These are phyloP conservation scores for Larix kaempferi DNA, from an alignment of 75 land plant genomes.

Conservation along the genomic window DNA sequence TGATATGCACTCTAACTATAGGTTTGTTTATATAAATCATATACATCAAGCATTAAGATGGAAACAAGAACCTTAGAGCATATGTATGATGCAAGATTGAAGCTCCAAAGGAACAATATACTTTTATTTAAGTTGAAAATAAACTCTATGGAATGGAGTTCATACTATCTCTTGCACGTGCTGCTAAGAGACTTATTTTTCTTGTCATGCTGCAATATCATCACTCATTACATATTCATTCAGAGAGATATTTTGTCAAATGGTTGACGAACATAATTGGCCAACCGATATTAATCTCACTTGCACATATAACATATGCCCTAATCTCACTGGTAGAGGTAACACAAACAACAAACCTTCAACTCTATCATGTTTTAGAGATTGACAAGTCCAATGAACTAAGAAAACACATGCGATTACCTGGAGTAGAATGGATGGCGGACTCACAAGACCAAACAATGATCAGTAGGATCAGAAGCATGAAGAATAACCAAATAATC, in stretches of 20 bases:
- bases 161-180: neutral
- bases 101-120: neutral
- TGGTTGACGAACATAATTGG: too few species aligned
- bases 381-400: neutral
- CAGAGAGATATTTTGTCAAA: neutral
- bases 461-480: slow-evolving; percentile 36
- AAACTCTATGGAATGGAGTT: neutral
- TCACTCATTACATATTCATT: neutral
- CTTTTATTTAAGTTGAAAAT: neutral
- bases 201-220: neutral
- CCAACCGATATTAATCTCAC: neutral
- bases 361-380: neutral
- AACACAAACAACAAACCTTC: neutral
- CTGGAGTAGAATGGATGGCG: slow-evolving; percentile 41
- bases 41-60: too few species aligned
- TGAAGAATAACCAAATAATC: slow-evolving; percentile 58
- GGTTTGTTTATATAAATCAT: too few species aligned
- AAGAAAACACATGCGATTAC: slow-evolving; percentile 16
- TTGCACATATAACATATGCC: neutral
- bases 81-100: too few species aligned
- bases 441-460: slow-evolving; percentile 69
- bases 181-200: neutral
- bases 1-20: too few species aligned
- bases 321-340: neutral
- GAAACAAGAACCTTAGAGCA: too few species aligned